Conservation (phyloP, 192 early-diverging fungal species). For the Pilobolus umbonatus region DNA sequence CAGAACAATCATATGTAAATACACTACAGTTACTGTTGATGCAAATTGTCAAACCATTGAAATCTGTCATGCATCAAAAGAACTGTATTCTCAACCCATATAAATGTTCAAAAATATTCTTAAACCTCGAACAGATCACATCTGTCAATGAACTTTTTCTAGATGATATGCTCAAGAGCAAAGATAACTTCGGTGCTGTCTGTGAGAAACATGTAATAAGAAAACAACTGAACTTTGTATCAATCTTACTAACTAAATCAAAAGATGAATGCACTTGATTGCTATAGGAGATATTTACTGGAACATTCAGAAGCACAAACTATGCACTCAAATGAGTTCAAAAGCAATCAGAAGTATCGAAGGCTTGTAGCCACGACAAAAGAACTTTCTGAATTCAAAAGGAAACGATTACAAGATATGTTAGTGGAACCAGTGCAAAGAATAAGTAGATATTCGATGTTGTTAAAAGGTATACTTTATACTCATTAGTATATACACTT, state of each 20-base stretch:
- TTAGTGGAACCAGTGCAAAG: slow-evolving; percentile 37
- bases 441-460: slow-evolving; percentile 34
- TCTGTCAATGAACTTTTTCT: slow-evolving; percentile 52
- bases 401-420: slow-evolving; percentile 41
- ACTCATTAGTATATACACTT: neutral
- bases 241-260: slow-evolving; percentile 9
- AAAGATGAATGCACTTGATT: slow-evolving; percentile 57
- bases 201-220: slow-evolving; percentile 28
- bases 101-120: slow-evolving; percentile 54
- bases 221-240: neutral
- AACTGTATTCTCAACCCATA: slow-evolving; percentile 53
- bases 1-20: slow-evolving; percentile 60
- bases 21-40: slow-evolving; percentile 49
- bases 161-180: slow-evolving; percentile 39
- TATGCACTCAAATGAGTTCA: slow-evolving; percentile 47
- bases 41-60: slow-evolving; percentile 51
- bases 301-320: slow-evolving; percentile 56
- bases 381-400: slow-evolving; percentile 54
- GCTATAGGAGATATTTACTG: slow-evolving; percentile 60
- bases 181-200: slow-evolving; percentile 41
- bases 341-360: slow-evolving; percentile 46
- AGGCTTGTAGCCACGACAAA: slow-evolving; percentile 47
- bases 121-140: slow-evolving; percentile 55
- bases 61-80: slow-evolving; percentile 38
- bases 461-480: slow-evolving; percentile 27